phyloP scores from a whole-genome alignment of 2,329 filamentous ascomycete species.

The Pseudogymnoascus sp. region DNA sequence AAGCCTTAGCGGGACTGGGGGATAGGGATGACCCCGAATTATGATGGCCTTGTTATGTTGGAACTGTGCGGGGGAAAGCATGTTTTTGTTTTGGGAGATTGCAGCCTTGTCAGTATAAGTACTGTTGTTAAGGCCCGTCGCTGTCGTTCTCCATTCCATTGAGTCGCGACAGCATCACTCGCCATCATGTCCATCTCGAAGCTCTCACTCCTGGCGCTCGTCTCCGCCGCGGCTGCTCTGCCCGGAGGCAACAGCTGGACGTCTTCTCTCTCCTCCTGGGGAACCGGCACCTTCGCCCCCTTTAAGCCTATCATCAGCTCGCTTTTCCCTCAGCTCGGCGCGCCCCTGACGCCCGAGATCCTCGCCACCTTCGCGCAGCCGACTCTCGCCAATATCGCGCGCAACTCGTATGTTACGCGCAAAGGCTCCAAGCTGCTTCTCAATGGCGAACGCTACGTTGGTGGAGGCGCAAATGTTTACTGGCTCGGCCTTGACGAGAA shows the following conservation, averaged over 20 bases:
- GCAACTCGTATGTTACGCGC: conserved; percentile 31
- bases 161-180: conserved; percentile 38
- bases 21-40: not conserved
- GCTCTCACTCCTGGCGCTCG: conserved; percentile 32
- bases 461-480: conserved; percentile 44
- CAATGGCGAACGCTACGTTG: conserved; percentile 37
- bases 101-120: conserved; percentile 2
- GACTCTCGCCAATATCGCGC: conserved; percentile 16
- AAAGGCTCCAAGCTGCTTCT: conserved; percentile 34
- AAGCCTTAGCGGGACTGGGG: not conserved
- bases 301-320: conserved; percentile 59
- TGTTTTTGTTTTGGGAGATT: conserved; percentile 6
- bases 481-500: conserved; percentile 48
- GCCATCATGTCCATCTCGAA: conserved; percentile 45
- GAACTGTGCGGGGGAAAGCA: not conserved
- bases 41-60: conserved; percentile 3
- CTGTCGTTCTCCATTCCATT: not conserved
- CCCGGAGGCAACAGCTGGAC: conserved; percentile 96
- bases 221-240: conserved; percentile 53
- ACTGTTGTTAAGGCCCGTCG: not conserved
- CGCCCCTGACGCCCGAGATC: conserved; percentile 21
- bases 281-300: conserved; percentile 89
- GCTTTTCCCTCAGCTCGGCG: conserved; percentile 15
- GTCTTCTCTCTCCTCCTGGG: conserved; percentile 75
- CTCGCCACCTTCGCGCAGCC: conserved; percentile 20